A percentile compares a stretch with the other conserved stretches of the same genome.
Conservation (phyloP, 2,329 filamentous ascomycete genomes). For the Aspergillus costaricaensis region DNA sequence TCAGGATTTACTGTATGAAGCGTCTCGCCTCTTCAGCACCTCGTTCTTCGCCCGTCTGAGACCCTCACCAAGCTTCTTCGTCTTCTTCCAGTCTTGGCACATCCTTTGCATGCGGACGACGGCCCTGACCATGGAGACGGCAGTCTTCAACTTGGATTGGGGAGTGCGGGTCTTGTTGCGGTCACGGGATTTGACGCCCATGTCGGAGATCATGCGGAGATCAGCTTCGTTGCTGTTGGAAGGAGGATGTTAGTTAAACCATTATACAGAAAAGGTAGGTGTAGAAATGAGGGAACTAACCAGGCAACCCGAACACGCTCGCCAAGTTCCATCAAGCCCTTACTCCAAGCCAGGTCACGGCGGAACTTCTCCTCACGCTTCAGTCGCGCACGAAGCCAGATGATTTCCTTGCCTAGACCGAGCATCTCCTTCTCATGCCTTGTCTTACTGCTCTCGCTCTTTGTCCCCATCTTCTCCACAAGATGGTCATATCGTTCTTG, state of each 20-base stretch:
- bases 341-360: constrained; percentile 79
- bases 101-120: constrained; percentile 49
- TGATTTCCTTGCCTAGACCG: constrained; percentile 84
- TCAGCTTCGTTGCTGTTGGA: constrained; percentile 81
- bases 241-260: constrained; percentile 28
- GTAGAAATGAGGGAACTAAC: constrained; percentile 58
- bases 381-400: constrained; percentile 82
- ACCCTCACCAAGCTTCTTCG: constrained; percentile 47
- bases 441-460: constrained; percentile 45
- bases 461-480: constrained; percentile 49
- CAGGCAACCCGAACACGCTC: constrained; percentile 66
- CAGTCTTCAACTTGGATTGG: constrained; percentile 45
- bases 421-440: constrained; percentile 66
- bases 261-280: constrained; percentile 11
- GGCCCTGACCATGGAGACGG: constrained; percentile 47
- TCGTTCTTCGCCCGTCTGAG: constrained; percentile 47
- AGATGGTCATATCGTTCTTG: constrained; percentile 66
- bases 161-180: constrained; percentile 35
- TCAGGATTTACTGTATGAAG: constrained; percentile 23
- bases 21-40: constrained; percentile 41
- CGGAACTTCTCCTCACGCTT: constrained; percentile 79
- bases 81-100: constrained; percentile 47
- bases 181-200: constrained; percentile 63
- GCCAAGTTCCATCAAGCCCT: constrained; percentile 82
- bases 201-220: constrained; percentile 78